A percentile compares a stretch with the other conserved stretches of the same genome.
Evolutionary conservation across 2,329 filamentous ascomycete species (phyloP).

Genomic region (Dactylonectria macrodidyma): DNA sequence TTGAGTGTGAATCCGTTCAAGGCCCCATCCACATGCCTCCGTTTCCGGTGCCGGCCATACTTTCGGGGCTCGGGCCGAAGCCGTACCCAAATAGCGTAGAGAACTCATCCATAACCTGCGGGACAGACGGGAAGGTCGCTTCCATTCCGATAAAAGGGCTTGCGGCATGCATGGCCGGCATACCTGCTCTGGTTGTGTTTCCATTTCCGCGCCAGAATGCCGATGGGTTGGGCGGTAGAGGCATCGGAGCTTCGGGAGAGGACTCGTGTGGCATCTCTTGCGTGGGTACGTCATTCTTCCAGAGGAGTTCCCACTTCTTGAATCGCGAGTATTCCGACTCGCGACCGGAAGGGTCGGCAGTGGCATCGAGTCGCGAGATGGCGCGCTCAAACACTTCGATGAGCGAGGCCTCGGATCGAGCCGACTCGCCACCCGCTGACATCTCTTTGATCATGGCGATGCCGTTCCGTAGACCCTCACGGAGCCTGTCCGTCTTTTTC

Average conservation of each 20-base stretch:
- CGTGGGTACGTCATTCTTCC: constrained; percentile 56
- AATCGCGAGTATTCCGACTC: constrained; percentile 67
- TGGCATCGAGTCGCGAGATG: constrained; percentile 61
- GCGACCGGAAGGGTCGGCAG: constrained; percentile 54
- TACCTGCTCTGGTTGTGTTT: constrained; percentile 41
- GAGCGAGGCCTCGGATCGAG: constrained; percentile 66
- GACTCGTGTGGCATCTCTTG: constrained; percentile 46
- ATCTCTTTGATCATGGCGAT: constrained; percentile 67
- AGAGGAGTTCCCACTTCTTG: constrained; percentile 67
- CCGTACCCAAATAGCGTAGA: constrained; percentile 52
- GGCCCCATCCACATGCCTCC: constrained; percentile 49
- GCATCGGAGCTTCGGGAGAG: constrained; percentile 42
- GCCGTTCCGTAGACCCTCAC: constrained; percentile 63
- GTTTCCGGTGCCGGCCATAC: constrained; percentile 43
- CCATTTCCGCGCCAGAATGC: constrained; percentile 43
- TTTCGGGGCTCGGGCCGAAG: constrained; percentile 51
- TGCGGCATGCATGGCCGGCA: constrained; percentile 47
- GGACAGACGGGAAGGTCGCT: constrained; percentile 55
- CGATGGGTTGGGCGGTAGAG: constrained; percentile 42
- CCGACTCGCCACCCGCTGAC: constrained; percentile 67
- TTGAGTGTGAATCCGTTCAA: constrained; percentile 31
- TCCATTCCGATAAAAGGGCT: constrained; percentile 57
- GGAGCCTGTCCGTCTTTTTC: constrained; percentile 56
- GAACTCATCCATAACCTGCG: constrained; percentile 57
- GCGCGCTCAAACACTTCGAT: constrained; percentile 68